These are phyloP conservation scores for Liriodendron chinense DNA, from an alignment of 164 flowering plant species.

Conservation along the genomic window DNA sequence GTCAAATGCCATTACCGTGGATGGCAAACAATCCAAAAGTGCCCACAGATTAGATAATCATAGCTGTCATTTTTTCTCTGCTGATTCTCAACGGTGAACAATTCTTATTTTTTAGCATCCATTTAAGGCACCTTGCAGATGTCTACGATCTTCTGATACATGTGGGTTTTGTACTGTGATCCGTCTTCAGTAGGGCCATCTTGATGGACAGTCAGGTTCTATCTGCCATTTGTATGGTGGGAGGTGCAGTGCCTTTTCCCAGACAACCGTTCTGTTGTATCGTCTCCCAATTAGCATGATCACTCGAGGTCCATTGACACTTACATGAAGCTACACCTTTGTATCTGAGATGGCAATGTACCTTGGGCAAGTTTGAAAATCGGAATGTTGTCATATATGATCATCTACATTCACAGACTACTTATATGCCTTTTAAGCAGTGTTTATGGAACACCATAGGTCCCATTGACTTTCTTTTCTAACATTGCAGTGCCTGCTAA, in stretches of 20 bases:
- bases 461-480: neutral
- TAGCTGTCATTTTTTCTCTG: too few species aligned
- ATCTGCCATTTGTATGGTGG: neutral
- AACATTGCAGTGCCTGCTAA: conserved; percentile 67
- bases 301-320: neutral
- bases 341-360: neutral
- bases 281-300: neutral
- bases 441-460: neutral
- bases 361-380: neutral
- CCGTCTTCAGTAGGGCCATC: too few species aligned
- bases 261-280: neutral
- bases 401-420: neutral
- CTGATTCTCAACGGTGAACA: too few species aligned
- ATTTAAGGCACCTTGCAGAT: too few species aligned
- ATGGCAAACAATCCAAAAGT: too few species aligned
- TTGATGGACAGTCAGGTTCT: neutral
- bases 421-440: neutral
- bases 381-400: neutral
- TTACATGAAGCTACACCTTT: neutral
- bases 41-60: too few species aligned
- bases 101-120: too few species aligned
- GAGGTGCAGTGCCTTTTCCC: neutral
- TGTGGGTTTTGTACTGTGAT: too few species aligned
- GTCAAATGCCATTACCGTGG: too few species aligned
- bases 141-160: too few species aligned